Base-by-base conservation (phyloP, 2,329 filamentous ascomycete species). In the Myriosclerotinia curreyana region DNA sequence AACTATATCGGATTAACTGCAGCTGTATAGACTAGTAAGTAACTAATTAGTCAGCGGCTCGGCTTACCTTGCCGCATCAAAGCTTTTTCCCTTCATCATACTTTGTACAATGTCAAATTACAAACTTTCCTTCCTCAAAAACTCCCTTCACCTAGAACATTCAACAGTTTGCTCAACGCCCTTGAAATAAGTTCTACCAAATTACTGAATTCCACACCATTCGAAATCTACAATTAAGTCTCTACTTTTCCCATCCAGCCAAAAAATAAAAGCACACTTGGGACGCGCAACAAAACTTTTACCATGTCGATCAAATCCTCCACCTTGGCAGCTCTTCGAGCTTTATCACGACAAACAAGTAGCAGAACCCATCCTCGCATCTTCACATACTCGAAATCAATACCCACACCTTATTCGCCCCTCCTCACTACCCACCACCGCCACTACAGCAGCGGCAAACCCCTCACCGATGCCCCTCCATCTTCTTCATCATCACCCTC, bases 241-340 rank as follows among this genome's bases (percentile, higher is more conserved):
- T 42, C 40, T 44, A 12, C 3, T 12, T 60, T 50, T 22, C 4
- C 9, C 14, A n/a, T 14, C 20, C n/a, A 28, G 25, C 12, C 9
- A 42, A 60, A 17, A 31, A 11, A 20, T n/a, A 40, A 12, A 12
- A 52, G 17, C 17, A 31, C 22, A 17, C 14, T 15, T 22, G 6
- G 6, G 36, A 9, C 20, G 12, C 28, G 20, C 6, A 17, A 44
- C 15, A 4, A 61, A 52, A 1, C 38, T 25, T 25, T 14, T 31
- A 64, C 36, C 12, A 64, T 64, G 61, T 34, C 53, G 6, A 34
- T 25, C 44, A 64, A 31, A 59, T 15, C 48, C 42, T 40, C 42
- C 3, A 34, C 34, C n/a, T 50, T 50, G 4, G 7, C 34, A 58
- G 56, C 25, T 7, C 22, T 64, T 22, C 62, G 62, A 34, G 38